These are phyloP conservation scores for Trichosporon sp. DNA, from an alignment of 1,284 basidiomycete species.

Conservation along the genomic window DNA sequence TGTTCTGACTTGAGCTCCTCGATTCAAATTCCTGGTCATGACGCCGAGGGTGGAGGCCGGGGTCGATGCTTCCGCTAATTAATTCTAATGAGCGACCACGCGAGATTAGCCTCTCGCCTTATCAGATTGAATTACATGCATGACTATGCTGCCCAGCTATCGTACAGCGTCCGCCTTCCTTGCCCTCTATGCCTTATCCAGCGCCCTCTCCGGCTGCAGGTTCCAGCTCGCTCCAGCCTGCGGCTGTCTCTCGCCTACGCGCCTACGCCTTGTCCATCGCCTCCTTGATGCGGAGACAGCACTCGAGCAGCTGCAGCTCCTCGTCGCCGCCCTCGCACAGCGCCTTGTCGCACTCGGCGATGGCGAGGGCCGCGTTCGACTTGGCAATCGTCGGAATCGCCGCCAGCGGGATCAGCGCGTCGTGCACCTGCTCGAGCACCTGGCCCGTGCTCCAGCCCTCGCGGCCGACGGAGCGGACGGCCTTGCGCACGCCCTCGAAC, in stretches of 20 bases:
- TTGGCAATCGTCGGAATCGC: conserved; percentile 77
- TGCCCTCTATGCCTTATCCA: background rate
- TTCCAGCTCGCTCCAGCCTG: too few relatives aligned
- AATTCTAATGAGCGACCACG: background rate
- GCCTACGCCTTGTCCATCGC: conserved; percentile 47
- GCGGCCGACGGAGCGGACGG: conserved; percentile 70
- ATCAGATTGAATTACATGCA: background rate
- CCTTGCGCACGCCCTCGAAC: conserved; percentile 68
- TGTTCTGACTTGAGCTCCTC: background rate
- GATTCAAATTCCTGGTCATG: background rate
- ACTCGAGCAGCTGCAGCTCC: conserved; percentile 88
- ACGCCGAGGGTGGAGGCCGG: background rate
- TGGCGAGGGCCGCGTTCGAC: conserved; percentile 70
- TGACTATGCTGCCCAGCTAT: background rate
- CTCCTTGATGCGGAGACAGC: conserved; percentile 72
- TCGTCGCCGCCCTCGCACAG: conserved; percentile 97
- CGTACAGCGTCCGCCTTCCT: background rate
- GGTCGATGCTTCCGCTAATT: background rate
- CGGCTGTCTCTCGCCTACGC: too few relatives aligned
- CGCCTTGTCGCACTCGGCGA: conserved; percentile 95
- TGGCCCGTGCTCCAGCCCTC: conserved; percentile 93
- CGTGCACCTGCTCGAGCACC: conserved; percentile 88
- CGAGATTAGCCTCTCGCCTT: background rate
- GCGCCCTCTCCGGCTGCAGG: too few relatives aligned
- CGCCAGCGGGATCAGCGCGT: conserved; percentile 77